Evolutionary conservation across 2,329 filamentous ascomycete genomes (phyloP), one percentile per base, ranked within the genome.

Genomic region (Colletotrichum trifolii): DNA sequence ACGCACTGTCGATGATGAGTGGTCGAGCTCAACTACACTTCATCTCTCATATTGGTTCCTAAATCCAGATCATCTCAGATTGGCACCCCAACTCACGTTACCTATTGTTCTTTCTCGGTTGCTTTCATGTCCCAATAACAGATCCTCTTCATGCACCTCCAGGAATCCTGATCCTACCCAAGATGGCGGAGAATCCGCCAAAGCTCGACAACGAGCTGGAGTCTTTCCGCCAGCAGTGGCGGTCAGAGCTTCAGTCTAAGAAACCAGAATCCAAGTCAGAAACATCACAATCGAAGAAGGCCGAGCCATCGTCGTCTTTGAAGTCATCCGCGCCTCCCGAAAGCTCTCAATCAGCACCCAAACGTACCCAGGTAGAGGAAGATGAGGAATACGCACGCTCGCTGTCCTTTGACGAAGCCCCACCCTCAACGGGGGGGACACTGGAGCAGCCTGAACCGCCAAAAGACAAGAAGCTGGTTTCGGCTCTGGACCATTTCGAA

Each of bases 401-500:
- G 1, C 73, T 64, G n/a, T 62, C 71, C 0, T 82, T 81, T 67
- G 78, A 80, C 15, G 71, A 72, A 11, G 64, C 67, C 7, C 25
- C 46, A 8, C 57, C 65, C 6, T 40, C 49, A n/a, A 46, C 49
- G 6, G 50, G 34, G 6, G 15, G 54, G 12, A 46, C 10, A 15
- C 7, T 47, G 15, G 60, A 56, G 6, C 38, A 68, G 9, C 47
- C 70, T 13, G 74, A 64, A 33, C 70, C 66, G 5, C 46, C 64
- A 36, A 68, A 71, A 35, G 72, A 76, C 10, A 75, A 70, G 60
- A 77, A 91, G 70, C 91, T 91, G 5, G 81, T 83, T 25, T 92
- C 94, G 10, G 96, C 96, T 1, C 79, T 99, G 13, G 96, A 98
- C 71, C 92, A 97, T 76, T 98, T 96, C 72, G 96, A 98, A 75